A percentile compares a stretch with the other conserved stretches of the same genome.
These are phyloP conservation scores for Cyclotella cryptica DNA, from an alignment of 108 stramenopile species.

Conservation along the genomic window DNA sequence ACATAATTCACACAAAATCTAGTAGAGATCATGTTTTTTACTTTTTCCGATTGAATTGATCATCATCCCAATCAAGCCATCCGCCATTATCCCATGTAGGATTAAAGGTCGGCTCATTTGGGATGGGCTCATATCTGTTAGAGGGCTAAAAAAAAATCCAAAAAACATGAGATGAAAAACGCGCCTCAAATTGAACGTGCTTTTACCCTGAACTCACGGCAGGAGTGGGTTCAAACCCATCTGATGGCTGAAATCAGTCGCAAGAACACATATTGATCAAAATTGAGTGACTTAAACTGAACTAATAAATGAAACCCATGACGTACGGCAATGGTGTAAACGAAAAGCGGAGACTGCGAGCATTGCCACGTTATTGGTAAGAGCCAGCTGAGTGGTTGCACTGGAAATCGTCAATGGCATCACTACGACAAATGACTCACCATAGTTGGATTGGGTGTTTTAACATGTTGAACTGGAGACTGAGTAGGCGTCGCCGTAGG, in stretches of 20 bases:
- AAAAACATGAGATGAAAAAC: not conserved
- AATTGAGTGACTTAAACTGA: no score
- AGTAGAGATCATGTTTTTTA: not conserved
- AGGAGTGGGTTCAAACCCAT: no score
- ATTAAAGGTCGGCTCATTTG: not conserved
- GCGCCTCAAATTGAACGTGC: no score
- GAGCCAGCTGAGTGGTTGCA: not conserved
- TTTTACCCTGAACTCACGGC: not conserved
- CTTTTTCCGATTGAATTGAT: constrained; percentile 8
- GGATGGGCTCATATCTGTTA: not conserved
- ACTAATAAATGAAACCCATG: no score
- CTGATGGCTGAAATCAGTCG: no score
- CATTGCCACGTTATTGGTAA: no score
- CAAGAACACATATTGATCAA: no score
- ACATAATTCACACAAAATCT: no score
- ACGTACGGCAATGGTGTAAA: no score
- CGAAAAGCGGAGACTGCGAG: no score
- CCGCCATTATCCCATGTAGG: not conserved
- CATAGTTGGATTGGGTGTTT: not conserved
- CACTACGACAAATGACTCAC: not conserved
- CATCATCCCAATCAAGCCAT: constrained; percentile 21
- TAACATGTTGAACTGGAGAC: not conserved
- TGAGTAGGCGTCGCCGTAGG: not conserved
- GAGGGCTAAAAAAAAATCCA: not conserved
- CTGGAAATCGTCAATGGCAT: not conserved